Base-by-base conservation (phyloP, 208 protist species). In the Wallacemonas sp. region DNA sequence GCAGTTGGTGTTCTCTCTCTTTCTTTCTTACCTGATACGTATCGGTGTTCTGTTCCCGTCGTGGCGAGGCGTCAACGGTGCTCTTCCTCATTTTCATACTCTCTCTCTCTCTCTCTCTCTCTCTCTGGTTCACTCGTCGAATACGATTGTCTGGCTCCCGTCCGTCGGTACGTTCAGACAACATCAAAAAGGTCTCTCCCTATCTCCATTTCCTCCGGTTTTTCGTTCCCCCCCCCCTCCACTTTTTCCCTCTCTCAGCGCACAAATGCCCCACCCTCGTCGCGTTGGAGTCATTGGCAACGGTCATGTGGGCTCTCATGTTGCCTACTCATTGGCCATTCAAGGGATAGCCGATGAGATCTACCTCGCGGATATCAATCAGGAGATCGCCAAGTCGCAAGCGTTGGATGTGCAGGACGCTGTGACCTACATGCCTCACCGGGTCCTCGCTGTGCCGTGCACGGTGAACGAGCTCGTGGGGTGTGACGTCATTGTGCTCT, bases 251-350 rank as follows among this genome's bases (percentile, higher is more conserved):
- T 62, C n/a, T 1, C 19, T 45, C 58, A 50, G 13, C 42, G 5
- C 10, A 50, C n/a, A 12, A 15, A 42, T 52, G 66, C 65, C 29
- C 32, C 66, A 79, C 29, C 73, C 73, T 13, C 78, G 73, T 26
- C 60, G 68, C 12, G 69, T 78, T 22, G 78, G 70, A 50, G 68
- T 80, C 33, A 80, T 84, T 50, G 69, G 70, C 48, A 64, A 54
- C 41, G 78, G 73, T 34, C 73, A 84, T 60, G 73, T 79, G 29
- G 73, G 66, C 57, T 76, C 72, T 21, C 78, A 80, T 48, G 66
- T 84, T 41, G 73, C 66, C 42, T 84, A 78, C 64, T 52, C 72
- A 30, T 46, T 85, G 38, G 74, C 69, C 36, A 67, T 73, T 17
- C 71, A 76, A 13, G 70, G 74, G 44, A 70, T 81, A 30, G 61